Base-by-base conservation (phyloP, 176 grass and related monocot genomes). In the Thinopyrum elongatum region DNA sequence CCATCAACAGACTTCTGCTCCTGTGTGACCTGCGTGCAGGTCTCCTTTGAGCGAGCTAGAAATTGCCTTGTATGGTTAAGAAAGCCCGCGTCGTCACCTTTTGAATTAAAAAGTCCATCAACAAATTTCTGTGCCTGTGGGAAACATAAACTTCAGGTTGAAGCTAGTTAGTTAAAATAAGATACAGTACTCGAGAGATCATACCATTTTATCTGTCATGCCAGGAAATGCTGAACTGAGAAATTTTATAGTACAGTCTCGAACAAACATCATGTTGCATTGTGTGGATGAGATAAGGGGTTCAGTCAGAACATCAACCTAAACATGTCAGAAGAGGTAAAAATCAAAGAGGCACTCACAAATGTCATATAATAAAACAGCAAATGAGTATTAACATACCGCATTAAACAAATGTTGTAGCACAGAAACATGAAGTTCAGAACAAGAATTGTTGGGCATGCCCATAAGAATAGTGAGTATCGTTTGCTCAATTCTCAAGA, bases 151-250 rank as follows among this genome's bases (percentile, higher is more conserved):
- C 60, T 26, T 63, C 60, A 63, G 60, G 23, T 63, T 26, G 11
- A 8, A 63, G 8, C 38, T 41, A n/a, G 22, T 22, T 63, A 26
- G 60, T 3, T 26, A 28, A 75, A 41, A 14, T 72, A 29, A 59
- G 23, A 16, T 51, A 55, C 65, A 78, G 42, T 74, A 73, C 46
- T 25, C 34, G 62, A 85, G 14, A 13, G 58, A 82, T 39, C 30
- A 42, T 86, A 92, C 90, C 90, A 89, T 87, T 57, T 63, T 38
- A 33, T 55, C 49, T 51, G 86, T 92, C 86, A 83, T 92, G 57
- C 89, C 89, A 83, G 90, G 90, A 89, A 92, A 92, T n/a, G 90
- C 86, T 68, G 86, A 67, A 82, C 87, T 83, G 41, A 92, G 76
- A 47, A 92, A 67, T 68, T 92, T 92, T 66, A 92, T 92, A 35